Base-by-base conservation (phyloP, 2,329 filamentous ascomycete genomes). In the Alternaria novae-zelandiae region DNA sequence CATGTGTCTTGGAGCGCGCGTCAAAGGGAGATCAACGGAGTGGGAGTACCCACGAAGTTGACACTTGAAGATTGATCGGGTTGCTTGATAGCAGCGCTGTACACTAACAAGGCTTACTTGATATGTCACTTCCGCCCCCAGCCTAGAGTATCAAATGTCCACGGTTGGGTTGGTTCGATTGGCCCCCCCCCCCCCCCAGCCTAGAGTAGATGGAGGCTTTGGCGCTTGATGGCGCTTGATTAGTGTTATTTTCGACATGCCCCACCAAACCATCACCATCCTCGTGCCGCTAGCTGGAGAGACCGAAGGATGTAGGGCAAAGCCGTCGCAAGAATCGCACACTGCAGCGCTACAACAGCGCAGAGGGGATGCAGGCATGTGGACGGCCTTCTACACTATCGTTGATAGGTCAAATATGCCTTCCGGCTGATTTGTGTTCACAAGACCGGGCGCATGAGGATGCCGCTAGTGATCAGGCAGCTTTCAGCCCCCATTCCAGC, bases 401-500 rank as follows among this genome's bases (percentile, higher is more conserved):
- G 53, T 57, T 59, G 49, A 50, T 53, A 56, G 32, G 32, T 43
- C 36, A 20, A 20, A 43, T 28, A 56, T 59, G 61, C 57, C 32
- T 45, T 20, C 47, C 17, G 32, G 61, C 63, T 50, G 55, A 36
- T 49, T 28, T 28, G 44, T 59, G 71, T 70, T 58, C 70, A 73
- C 59, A 67, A 70, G 72, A 74, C 69, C 49, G 63, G 57, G 60
- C 59, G 66, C 66, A 62, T 64, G 63, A 66, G 61, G 57, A 51
- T 36, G 32, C 32, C 32, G 32, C 32, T 36, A 36, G 32, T n/a
- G 32, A 36, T 36, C 32, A 36, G 32, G 32, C 32, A 36, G 32
- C 32, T 73, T 69, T 63, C 60, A 67, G 68, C 70, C 72, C 72
- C 72, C 65, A 73, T 61, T 54, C 54, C 54, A 55, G 36, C 63